A percentile compares a stretch with the other conserved stretches of the same genome.
Conservation (phyloP, 1,284 basidiomycete genomes). For the Trichosporon sp. region DNA sequence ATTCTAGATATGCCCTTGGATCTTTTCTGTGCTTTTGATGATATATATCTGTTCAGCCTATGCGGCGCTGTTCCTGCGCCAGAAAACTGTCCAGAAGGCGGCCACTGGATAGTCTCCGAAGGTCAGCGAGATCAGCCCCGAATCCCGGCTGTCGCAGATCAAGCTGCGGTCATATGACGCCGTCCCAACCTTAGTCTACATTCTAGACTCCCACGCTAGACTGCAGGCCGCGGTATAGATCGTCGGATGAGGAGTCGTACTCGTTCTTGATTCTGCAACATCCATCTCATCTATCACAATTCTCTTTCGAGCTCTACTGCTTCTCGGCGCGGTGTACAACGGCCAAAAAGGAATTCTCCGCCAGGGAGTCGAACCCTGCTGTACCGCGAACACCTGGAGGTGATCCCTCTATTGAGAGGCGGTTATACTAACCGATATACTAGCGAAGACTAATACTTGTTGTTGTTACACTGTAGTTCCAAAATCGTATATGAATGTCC, state of each 20-base stretch:
- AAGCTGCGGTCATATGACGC: not conserved
- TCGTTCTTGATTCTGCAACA: not conserved
- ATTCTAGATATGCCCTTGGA: not conserved
- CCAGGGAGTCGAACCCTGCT: slow-evolving; percentile 3
- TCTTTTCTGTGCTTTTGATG: not conserved
- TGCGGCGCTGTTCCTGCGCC: not conserved
- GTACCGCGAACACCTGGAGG: not conserved
- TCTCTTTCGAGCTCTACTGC: no score
- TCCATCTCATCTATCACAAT: not conserved
- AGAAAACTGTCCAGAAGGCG: no score
- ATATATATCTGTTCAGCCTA: not conserved
- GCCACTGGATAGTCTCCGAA: no score
- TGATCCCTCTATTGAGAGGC: not conserved
- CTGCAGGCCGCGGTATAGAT: no score
- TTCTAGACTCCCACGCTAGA: not conserved
- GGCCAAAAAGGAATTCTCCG: not conserved
- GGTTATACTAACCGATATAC: slow-evolving; percentile 4
- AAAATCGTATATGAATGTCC: no score
- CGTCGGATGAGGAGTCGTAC: not conserved
- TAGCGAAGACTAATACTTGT: not conserved
- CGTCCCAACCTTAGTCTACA: not conserved
- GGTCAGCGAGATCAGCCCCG: not conserved
- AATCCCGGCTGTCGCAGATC: not conserved
- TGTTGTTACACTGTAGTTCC: no score
- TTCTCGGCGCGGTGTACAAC: not conserved